Evolutionary conservation across 106 monocot genomes (phyloP).

Genomic region (Agapanthus africanus): DNA sequence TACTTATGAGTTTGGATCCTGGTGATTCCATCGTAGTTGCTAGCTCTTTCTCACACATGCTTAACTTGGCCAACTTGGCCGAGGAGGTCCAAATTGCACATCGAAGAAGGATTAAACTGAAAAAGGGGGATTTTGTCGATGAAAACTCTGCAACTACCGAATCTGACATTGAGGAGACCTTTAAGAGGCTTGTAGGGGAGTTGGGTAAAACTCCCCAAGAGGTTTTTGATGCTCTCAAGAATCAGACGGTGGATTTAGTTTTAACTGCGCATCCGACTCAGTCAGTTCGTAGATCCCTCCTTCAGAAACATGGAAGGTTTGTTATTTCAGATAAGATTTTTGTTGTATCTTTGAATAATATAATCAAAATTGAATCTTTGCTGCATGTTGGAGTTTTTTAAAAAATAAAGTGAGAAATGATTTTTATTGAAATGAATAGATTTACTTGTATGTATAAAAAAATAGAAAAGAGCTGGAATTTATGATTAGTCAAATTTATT

Average conservation of each 20-base stretch:
- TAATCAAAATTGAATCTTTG: too few species aligned
- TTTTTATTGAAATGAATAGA: too few species aligned
- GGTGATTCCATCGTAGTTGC: conserved; percentile 72
- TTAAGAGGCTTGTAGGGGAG: conserved; percentile 53
- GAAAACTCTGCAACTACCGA: conserved; percentile 66
- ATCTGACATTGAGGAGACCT: conserved; percentile 60
- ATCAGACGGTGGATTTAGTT: conserved; percentile 78
- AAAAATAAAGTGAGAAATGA: too few species aligned
- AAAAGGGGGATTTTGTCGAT: conserved; percentile 68
- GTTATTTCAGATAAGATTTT: too few species aligned
- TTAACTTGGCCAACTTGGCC: conserved; percentile 81
- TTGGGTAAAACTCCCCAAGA: conserved; percentile 62
- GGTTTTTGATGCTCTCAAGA: conserved; percentile 86
- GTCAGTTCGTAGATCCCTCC: conserved; percentile 72
- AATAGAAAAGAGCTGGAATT: neutral
- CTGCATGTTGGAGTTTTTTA: too few species aligned
- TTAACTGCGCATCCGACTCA: conserved; percentile 94
- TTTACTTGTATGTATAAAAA: too few species aligned
- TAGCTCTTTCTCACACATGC: conserved; percentile 85
- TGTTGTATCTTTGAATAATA: too few species aligned
- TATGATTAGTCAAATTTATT: too few species aligned
- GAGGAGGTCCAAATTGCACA: conserved; percentile 88
- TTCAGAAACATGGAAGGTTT: conserved; percentile 78
- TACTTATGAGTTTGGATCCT: conserved; percentile 60
- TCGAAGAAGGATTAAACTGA: conserved; percentile 51